Evolutionary conservation across 2,329 filamentous ascomycete species (phyloP), one percentile per base, ranked within the genome.

Genomic region (Xylariaceae sp.): DNA sequence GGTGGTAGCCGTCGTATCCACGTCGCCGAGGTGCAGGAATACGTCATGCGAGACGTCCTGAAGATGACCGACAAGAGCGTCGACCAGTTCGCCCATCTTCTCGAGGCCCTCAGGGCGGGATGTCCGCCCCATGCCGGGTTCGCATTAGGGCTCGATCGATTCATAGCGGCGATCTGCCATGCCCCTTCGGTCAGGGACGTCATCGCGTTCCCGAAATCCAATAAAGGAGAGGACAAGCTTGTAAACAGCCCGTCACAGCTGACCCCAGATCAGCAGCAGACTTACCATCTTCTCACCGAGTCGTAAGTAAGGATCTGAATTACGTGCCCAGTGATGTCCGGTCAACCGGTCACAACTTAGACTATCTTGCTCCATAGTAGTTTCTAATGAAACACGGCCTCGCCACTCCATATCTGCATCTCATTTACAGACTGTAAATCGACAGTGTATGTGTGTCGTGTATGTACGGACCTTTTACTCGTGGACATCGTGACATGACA

Each of bases 41-140:
- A 88, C 61, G 79, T 99, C 57, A 85, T 99, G 76, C 80, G 85
- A 12, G 83, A 95, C 57, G 84, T 97, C 4, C 78, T 99, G 9
- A 81, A 88, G 68, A 91, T 96, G 85, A 79, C 77, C 7, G 74
- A 84, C 4, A 76, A 83, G 55, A 81, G 89, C 2, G 74, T 96
- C n/a, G 76, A 78, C 6, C 88, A 95, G 61, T 99, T 99, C 69
- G 75, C 82, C 1, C 94, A 97, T 70, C 73, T 99, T 1, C 80
- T 99, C 1, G 83, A 89, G 60, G 91, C 91, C 0, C 77, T 99
- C 6, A 76, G 83, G 6, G 84, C 88, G 0, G 95, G 92, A 0
- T 97, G 94, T 73, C 94, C 94, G 9, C 95, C 94, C 0, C 94
- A 99, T 68, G 91, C 94, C 0, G 94, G 94, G 0, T 87, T 99